phyloP scores from a whole-genome alignment of 441 rosid genomes.

The Erodium texanum region DNA sequence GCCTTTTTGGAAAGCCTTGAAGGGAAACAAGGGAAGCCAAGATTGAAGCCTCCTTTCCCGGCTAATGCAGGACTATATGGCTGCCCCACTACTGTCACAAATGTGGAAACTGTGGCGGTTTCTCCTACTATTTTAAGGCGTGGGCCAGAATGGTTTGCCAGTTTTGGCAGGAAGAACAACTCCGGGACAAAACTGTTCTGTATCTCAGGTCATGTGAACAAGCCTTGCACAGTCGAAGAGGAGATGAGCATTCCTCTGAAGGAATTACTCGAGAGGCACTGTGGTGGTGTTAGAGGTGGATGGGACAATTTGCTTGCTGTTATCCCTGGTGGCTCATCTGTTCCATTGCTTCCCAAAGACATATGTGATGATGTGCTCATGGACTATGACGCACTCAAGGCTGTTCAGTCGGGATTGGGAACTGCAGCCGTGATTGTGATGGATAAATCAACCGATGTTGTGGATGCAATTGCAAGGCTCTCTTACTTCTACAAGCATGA shows the following conservation, averaged over 20 bases:
- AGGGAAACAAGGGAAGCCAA: slow-evolving; percentile 98
- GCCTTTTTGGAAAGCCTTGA: slow-evolving; percentile 97
- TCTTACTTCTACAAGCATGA: slow-evolving; percentile 98
- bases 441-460: slow-evolving; percentile 98
- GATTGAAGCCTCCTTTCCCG: slow-evolving; percentile 99
- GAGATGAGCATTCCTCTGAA: slow-evolving; percentile 94
- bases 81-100: slow-evolving; percentile 94
- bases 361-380: slow-evolving; percentile 85
- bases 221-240: slow-evolving; percentile 95
- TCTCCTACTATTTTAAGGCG: slow-evolving; percentile 94
- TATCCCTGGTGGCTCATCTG: slow-evolving; percentile 93
- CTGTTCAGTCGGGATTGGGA: slow-evolving; percentile 87
- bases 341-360: slow-evolving; percentile 77
- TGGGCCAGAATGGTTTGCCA: slow-evolving; percentile 97
- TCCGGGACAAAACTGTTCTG: slow-evolving; percentile 87
- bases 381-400: slow-evolving; percentile 98
- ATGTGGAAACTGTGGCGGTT: slow-evolving; percentile 95
- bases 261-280: slow-evolving; percentile 89
- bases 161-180: slow-evolving; percentile 95
- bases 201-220: slow-evolving; percentile 89
- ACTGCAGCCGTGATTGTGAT: slow-evolving; percentile 98
- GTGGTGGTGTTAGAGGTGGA: slow-evolving; percentile 96
- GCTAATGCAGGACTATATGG: slow-evolving; percentile 97
- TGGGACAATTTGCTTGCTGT: slow-evolving; percentile 91
- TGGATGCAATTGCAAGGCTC: slow-evolving; percentile 96